Evolutionary conservation across 1,284 basidiomycete genomes (phyloP), one percentile per base, ranked within the genome.

Genomic region (Ustilago esculenta): DNA sequence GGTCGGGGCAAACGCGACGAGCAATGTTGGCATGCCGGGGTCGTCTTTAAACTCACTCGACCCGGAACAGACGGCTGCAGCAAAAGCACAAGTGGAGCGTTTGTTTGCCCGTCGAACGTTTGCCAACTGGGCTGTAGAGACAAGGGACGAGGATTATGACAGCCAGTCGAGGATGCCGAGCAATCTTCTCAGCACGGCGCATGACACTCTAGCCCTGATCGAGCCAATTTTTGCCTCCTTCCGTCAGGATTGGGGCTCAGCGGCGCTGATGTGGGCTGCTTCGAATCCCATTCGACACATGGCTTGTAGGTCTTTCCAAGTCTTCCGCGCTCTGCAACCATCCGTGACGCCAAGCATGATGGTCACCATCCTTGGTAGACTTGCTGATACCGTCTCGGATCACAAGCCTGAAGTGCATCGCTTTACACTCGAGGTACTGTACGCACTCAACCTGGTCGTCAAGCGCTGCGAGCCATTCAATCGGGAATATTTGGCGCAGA

Each of bases 251-350:
- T 94, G 94, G 90, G 92, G 92, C 6, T 88, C 88, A 5, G 77
- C 92, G 25, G 91, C 92, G 3, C 84, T 96, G 57, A 84, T 86
- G 29, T 96, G 94, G 90, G 91, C 92, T 2, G 92, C 92, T 3
- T 87, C 89, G 1, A 94, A 92, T 73, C 90, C 92, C 4, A 91
- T 94, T 60, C 88, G 92, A 34, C 89, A 89, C 45, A 88, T 90
- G 25, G 93, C 94, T 0, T 92, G 91, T 83, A 87, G 92, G 27
- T 95, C 94, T 2, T 85, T 97, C 67, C 92, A 96, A 80, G 85
- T 92, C n/a, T 93, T 93, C 83, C 88, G 92, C 33, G 88, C 90
- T 1, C 84, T 97, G n/a, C 87, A 88, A 68, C 90, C 92, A 0
- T 85, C 86, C 29, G 86, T 92, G 40, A 89, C 87, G 45, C 87